Conservation (phyloP, 306 rosid species). For the Potentilla sterilis region DNA sequence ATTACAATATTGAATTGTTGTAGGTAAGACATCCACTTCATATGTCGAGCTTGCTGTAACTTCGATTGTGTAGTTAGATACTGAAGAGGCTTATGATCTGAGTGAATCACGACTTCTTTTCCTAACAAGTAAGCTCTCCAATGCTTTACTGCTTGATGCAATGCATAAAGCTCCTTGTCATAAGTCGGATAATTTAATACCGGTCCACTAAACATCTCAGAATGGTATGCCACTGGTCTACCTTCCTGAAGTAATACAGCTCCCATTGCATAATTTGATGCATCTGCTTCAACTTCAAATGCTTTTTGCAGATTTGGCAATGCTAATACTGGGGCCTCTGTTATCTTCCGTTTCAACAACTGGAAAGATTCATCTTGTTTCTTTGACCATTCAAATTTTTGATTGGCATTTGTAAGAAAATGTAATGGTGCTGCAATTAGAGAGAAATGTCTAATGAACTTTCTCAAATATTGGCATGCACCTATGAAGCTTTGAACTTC, state of each 20-base stretch:
- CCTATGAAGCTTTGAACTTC: not conserved
- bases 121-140: slow-evolving; percentile 6
- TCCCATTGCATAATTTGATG: slow-evolving; percentile 1
- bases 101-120: not conserved
- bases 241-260: not conserved
- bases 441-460: not conserved
- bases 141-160: not conserved
- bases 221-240: not conserved
- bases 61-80: no score
- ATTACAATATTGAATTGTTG: not conserved
- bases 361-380: no score
- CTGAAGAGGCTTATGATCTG: not conserved
- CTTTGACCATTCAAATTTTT: not conserved
- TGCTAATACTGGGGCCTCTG: no score
- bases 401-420: not conserved
- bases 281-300: not conserved
- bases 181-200: no score
- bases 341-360: no score
- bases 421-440: not conserved
- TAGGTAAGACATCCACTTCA: slow-evolving; percentile 10
- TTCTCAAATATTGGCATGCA: not conserved
- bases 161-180: not conserved
- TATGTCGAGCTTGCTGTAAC: slow-evolving; percentile 5
- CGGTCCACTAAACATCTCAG: no score
- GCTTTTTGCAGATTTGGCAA: no score